phyloP scores from a whole-genome alignment of 73 alveolate genomes.

The Tetrahymena thermophila region DNA sequence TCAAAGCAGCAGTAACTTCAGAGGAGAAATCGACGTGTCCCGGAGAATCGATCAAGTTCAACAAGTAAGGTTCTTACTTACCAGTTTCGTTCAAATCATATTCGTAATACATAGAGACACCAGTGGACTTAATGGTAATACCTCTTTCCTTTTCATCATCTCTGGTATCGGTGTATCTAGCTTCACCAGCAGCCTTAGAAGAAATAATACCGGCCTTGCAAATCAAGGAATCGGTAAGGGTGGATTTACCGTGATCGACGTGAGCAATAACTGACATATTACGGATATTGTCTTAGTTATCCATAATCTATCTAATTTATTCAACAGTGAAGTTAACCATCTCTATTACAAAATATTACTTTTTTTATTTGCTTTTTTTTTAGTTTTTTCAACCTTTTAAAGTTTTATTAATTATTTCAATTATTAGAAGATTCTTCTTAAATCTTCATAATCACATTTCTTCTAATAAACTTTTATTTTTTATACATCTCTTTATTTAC shows the following conservation, averaged over 20 bases:
- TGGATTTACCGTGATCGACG: conserved; percentile 99
- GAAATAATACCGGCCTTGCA: conserved; percentile 98
- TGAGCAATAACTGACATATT: conserved; percentile 96
- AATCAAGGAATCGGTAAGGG: conserved; percentile 90
- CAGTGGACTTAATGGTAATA: conserved; percentile 98
- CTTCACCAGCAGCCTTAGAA: conserved; percentile 95
- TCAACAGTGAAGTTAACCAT: conserved; percentile 98
- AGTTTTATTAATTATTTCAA: background rate
- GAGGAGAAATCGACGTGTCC: conserved; percentile 98
- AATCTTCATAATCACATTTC: background rate
- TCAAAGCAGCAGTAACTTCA: conserved; percentile 97
- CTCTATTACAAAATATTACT: background rate
- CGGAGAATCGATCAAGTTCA: conserved; percentile 97
- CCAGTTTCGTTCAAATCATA: conserved; percentile 55
- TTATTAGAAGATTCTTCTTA: background rate
- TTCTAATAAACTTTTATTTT: background rate
- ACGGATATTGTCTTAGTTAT: conserved; percentile 93
- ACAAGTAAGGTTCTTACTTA: conserved; percentile 57
- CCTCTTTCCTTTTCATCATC: conserved; percentile 99
- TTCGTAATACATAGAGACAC: conserved; percentile 97
- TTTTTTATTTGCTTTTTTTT: background rate
- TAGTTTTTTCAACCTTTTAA: background rate
- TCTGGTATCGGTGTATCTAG: conserved; percentile 97
- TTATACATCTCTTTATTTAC: background rate
- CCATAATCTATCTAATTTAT: conserved; percentile 96